Evolutionary conservation across 2,329 filamentous ascomycete genomes (phyloP), one percentile per base, ranked within the genome.

Genomic region (Calycina marina): DNA sequence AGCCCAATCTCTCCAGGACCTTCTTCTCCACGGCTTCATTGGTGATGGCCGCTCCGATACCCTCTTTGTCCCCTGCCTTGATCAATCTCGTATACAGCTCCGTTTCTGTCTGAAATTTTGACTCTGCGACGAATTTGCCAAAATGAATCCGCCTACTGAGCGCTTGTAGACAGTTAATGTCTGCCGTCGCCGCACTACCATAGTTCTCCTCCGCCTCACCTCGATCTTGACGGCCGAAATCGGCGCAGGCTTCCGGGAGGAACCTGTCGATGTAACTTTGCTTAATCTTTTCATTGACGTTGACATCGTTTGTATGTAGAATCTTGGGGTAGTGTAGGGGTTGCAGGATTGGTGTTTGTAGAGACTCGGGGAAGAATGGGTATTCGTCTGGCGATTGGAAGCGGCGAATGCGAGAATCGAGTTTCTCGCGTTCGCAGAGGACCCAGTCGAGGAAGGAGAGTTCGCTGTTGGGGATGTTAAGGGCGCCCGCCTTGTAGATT

Each of bases 361-460:
- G 63, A 6, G 72, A 77, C 17, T 80, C 69, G 2, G 85, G 83
- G 62, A 94, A 98, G 72, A 96, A 98, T 14, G 90, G 83, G 56
- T 93, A 88, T 60, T 98, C 90, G 64, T 98, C 90, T 24, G 90
- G 90, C 0, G 84, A 84, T 56, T 98, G 77, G 65, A 85, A 98
- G 53, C 90, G 84, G 45, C 90, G 84, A 45, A 98, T 86, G 32
- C 84, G 72, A 10, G 86, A 93, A 55, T 98, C 88, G 4, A 96
- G 63, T 40, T 74, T 77, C 59, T 98, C 90, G 53, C 93, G 83
- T 56, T 93, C 81, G 45, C 67, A 69, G 16, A 96, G 74, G 53
- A 93, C 79, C 80, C 88, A 98, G 65, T 96, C 90, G 55, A 93
- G 74, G 54, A 98, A 82, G 55, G 78, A 85, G 35, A 90, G 69